Base-by-base conservation (phyloP, 768 basidiomycete genomes). In the Galerina sulciceps region DNA sequence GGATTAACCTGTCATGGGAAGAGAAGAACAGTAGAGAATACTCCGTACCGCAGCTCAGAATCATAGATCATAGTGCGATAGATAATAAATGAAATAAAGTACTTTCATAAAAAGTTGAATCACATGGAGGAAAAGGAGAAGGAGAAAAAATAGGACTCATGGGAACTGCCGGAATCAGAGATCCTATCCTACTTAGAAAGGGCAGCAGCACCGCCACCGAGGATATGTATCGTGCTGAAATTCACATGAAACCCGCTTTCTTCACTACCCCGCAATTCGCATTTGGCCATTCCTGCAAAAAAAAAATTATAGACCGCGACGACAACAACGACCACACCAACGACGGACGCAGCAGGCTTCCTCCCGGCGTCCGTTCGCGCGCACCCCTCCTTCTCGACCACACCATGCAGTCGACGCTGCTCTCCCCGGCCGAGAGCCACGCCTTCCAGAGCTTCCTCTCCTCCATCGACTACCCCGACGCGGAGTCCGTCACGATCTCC, bases 401-500 rank as follows among this genome's bases (percentile, higher is more conserved):
- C 23, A 42, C 61, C 38, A 87, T 86, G 86, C 72, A 73, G 62
- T 80, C 88, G 26, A 31, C 26, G 26, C 76, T 91, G 53, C 79
- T 91, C 67, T 85, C 87, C 1, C 84, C 85, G 20, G 74, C 85
- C 15, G 89, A 91, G 76, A 81, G 84, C 4, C 78, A 84, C 70
- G 85, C 83, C 26, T 85, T 91, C 70, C 85, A 89, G 75, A 80
- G 85, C 23, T 90, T 91, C 67, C 81, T 90, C 57, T 79, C 84
- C 22, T 71, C 80, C 31, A 75, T 85, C 57, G 84, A 87, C 67
- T 71, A 75, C 53, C 60, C 77, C 51, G 75, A 79, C 53, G 63
- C 65, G 38, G 46, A 55, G 8, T 8, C 53, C 4, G 23, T 49
- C 26, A 48, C 69, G n/a, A 44, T 71, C 36, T 67, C 77, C 34